These are phyloP conservation scores for Aureobasidium musti DNA, from an alignment of 2,329 filamentous ascomycete species.

Conservation along the genomic window DNA sequence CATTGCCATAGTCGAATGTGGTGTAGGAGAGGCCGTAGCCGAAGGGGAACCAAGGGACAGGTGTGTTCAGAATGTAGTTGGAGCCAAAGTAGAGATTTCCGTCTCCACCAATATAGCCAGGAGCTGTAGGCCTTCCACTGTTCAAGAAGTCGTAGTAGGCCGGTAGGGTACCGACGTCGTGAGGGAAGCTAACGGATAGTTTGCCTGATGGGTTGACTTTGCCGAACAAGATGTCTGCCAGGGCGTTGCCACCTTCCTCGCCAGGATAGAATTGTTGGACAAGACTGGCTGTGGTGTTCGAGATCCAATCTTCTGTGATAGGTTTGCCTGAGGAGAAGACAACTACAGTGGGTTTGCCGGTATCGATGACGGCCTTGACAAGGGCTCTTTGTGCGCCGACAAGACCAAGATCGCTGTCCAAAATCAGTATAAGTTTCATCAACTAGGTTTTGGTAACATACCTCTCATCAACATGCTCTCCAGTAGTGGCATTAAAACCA, in stretches of 20 bases:
- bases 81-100: conserved; percentile 65
- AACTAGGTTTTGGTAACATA: conserved; percentile 65
- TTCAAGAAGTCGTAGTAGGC: conserved; percentile 74
- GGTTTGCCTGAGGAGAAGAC: conserved; percentile 71
- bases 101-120: conserved; percentile 57
- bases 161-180: conserved; percentile 66
- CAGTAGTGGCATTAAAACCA: conserved; percentile 71
- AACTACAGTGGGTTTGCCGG: conserved; percentile 67
- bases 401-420: conserved; percentile 60
- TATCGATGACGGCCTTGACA: conserved; percentile 66
- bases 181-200: conserved; percentile 67
- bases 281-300: conserved; percentile 63
- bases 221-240: conserved; percentile 67
- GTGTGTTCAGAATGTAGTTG: conserved; percentile 64
- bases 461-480: conserved; percentile 68
- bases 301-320: conserved; percentile 72
- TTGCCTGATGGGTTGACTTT: conserved; percentile 66
- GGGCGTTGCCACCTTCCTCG: conserved; percentile 66
- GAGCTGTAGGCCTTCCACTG: conserved; percentile 60
- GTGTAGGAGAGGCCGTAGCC: conserved; percentile 68
- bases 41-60: conserved; percentile 64
- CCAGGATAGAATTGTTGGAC: conserved; percentile 75
- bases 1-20: conserved; percentile 60
- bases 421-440: conserved; percentile 76
- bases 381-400: conserved; percentile 70